These are phyloP conservation scores for Apiospora aurea DNA, from an alignment of 2,329 filamentous ascomycete species.

Conservation along the genomic window DNA sequence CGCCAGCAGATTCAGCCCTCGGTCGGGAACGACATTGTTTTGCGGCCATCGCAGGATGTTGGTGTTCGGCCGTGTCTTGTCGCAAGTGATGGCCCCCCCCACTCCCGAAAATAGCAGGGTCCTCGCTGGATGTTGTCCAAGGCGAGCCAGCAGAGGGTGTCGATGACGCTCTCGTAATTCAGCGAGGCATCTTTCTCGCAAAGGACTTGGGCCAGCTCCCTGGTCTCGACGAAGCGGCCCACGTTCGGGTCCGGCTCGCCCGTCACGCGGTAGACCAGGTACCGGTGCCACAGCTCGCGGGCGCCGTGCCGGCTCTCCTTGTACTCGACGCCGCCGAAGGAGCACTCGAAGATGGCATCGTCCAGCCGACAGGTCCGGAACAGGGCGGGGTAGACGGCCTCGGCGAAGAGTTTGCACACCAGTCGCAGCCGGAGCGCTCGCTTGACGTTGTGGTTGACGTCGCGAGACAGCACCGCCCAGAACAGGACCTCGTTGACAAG, in stretches of 20 bases:
- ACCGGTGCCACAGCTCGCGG: not conserved
- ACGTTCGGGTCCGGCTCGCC: not conserved
- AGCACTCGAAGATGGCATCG: not conserved
- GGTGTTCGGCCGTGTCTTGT: not conserved
- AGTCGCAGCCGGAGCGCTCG: not conserved
- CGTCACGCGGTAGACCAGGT: conserved; percentile 5
- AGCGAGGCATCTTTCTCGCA: not conserved
- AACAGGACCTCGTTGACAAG: too few relatives aligned
- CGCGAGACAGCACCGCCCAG: too few relatives aligned
- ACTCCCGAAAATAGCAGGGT: not conserved
- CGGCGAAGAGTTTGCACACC: not conserved
- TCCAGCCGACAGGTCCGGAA: not conserved
- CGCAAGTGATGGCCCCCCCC: not conserved
- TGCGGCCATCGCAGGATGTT: not conserved
- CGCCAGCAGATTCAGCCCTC: not conserved
- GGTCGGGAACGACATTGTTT: not conserved
- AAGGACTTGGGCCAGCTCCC: not conserved
- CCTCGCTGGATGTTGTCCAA: not conserved
- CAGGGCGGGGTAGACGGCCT: not conserved
- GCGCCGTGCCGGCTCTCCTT: not conserved
- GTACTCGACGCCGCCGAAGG: not conserved
- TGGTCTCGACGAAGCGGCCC: conserved; percentile 12
- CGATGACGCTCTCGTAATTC: not conserved
- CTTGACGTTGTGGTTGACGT: too few relatives aligned
- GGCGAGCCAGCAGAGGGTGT: not conserved